phyloP scores from a whole-genome alignment of 208 protist genomes.

The Trypanosoma scelopori region DNA sequence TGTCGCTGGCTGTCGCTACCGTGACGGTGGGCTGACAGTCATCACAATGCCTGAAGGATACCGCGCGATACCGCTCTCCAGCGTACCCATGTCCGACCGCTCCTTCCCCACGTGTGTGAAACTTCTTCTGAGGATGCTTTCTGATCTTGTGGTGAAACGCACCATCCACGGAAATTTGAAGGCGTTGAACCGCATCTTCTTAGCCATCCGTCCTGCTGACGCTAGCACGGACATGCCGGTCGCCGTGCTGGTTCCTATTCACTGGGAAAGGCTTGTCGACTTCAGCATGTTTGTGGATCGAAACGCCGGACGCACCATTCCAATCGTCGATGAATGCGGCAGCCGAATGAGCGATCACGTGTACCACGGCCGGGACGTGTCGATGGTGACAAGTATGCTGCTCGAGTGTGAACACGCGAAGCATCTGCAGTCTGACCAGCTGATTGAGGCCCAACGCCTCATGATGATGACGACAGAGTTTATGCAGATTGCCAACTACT shows the following conservation, averaged over 20 bases:
- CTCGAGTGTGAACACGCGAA: slow-evolving; percentile 48
- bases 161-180: slow-evolving; percentile 66
- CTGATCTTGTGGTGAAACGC: slow-evolving; percentile 66
- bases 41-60: slow-evolving; percentile 49
- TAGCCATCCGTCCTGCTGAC: slow-evolving; percentile 32
- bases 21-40: slow-evolving; percentile 62
- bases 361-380: slow-evolving; percentile 63
- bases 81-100: slow-evolving; percentile 44
- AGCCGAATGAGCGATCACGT: slow-evolving; percentile 26
- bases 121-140: slow-evolving; percentile 52
- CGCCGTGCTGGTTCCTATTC: slow-evolving; percentile 57
- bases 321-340: slow-evolving; percentile 44
- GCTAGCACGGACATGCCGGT: slow-evolving; percentile 7
- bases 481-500: slow-evolving; percentile 68
- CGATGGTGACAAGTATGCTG: slow-evolving; percentile 43
- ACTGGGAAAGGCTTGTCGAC: slow-evolving; percentile 85
- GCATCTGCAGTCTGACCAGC: slow-evolving; percentile 58
- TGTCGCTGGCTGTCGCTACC: slow-evolving; percentile 51
- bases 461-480: slow-evolving; percentile 53
- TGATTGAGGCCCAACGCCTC: slow-evolving; percentile 55
- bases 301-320: slow-evolving; percentile 74
- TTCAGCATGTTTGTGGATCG: slow-evolving; percentile 90
- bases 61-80: slow-evolving; percentile 52
- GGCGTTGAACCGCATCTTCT: slow-evolving; percentile 56
- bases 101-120: slow-evolving; percentile 57